Evolutionary conservation across 2,329 filamentous ascomycete genomes (phyloP).

Genomic region (Calonectria henricotiae): DNA sequence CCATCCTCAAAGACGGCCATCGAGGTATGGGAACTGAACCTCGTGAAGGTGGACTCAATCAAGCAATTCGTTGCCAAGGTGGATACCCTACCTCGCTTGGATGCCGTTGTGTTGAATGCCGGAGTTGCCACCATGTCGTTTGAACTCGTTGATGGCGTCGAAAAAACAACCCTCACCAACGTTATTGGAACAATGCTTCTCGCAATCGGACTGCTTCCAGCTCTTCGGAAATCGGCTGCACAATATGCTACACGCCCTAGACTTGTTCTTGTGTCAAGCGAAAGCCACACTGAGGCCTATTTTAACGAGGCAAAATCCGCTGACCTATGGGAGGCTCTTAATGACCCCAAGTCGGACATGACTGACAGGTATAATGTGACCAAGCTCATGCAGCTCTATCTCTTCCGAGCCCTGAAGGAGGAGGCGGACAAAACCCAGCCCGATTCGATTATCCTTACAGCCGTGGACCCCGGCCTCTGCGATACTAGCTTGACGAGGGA

Average conservation of each 20-base stretch:
- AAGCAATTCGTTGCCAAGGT: conserved; percentile 9
- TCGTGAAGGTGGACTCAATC: background rate
- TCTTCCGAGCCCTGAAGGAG: background rate
- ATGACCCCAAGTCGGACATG: conserved; percentile 19
- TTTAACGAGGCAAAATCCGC: conserved; percentile 3
- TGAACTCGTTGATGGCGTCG: background rate
- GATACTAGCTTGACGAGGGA: conserved; percentile 10
- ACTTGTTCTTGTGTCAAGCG: background rate
- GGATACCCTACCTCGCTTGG: background rate
- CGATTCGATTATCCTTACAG: background rate
- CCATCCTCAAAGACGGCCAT: conserved; percentile 4
- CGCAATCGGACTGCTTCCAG: conserved; percentile 3
- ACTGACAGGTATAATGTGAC: conserved; percentile 17
- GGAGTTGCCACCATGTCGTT: conserved; percentile 14
- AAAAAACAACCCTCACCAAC: conserved; percentile 10
- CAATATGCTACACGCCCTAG: conserved; percentile 7
- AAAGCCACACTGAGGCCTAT: conserved; percentile 11
- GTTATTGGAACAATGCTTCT: background rate
- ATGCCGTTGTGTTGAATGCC: conserved; percentile 13
- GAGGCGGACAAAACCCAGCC: conserved; percentile 10
- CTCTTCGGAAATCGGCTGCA: conserved; percentile 3
- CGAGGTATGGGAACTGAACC: conserved; percentile 14
- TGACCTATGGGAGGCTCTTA: conserved; percentile 3
- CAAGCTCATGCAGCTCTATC: conserved; percentile 1
- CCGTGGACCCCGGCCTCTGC: conserved; percentile 3